These are phyloP conservation scores for Wickerhamomyces strasburgensis DNA, from an alignment of 805 yeast species.

Conservation along the genomic window DNA sequence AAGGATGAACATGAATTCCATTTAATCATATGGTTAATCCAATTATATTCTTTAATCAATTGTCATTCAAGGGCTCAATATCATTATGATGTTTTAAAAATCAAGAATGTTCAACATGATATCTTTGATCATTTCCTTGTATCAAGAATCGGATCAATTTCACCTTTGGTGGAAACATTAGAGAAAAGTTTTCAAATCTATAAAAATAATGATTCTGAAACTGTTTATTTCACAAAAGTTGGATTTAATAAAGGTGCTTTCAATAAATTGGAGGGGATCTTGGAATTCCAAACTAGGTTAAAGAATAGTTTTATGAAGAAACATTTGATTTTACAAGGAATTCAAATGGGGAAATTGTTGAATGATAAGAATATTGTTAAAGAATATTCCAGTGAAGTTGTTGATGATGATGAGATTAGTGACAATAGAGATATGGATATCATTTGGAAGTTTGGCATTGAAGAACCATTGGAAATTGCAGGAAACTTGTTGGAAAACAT, in stretches of 20 bases:
- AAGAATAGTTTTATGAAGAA: conserved; percentile 36
- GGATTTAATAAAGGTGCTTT: conserved; percentile 58
- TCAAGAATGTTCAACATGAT: conserved; percentile 76
- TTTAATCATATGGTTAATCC: conserved; percentile 64
- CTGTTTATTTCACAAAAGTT: conserved; percentile 40
- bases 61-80: conserved; percentile 42
- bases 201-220: conserved; percentile 46
- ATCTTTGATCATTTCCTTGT: conserved; percentile 51
- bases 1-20: conserved; percentile 71
- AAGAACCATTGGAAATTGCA: conserved; percentile 23
- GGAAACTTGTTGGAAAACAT: conserved; percentile 9
- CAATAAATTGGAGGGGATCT: conserved; percentile 62
- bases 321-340: conserved; percentile 25
- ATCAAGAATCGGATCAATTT: conserved; percentile 41
- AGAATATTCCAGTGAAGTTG: conserved; percentile 27
- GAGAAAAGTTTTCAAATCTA: conserved; percentile 45
- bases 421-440: conserved; percentile 62
- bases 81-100: conserved; percentile 50
- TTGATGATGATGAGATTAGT: conserved; percentile 2
- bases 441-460: conserved; percentile 47
- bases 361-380: conserved; percentile 25
- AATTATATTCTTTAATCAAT: conserved; percentile 57
- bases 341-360: conserved; percentile 24
- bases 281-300: conserved; percentile 53
- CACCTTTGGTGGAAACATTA: conserved; percentile 36